Percentiles rank a stretch among this genome's conserved stretches.
These are phyloP conservation scores for Xylariaceae sp. DNA, from an alignment of 2,329 filamentous ascomycete species.

Conservation along the genomic window DNA sequence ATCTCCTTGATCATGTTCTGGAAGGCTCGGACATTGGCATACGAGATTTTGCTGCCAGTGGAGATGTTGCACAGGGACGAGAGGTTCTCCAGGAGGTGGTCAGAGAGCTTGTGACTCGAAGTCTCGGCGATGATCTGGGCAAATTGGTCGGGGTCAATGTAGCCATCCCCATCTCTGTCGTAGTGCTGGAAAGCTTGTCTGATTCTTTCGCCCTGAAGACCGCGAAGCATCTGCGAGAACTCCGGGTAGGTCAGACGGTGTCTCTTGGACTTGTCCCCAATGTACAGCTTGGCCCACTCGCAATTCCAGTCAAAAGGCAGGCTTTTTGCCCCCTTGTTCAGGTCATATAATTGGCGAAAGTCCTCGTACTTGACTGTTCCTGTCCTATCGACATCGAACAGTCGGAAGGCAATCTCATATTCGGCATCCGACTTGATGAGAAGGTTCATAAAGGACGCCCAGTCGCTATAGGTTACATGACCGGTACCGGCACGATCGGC, in stretches of 20 bases:
- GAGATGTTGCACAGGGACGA: conserved; percentile 93
- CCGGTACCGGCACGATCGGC: conserved; percentile 73
- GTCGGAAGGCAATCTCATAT: conserved; percentile 95
- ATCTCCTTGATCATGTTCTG: conserved; percentile 97
- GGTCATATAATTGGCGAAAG: conserved; percentile 76
- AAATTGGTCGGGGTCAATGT: conserved; percentile 92
- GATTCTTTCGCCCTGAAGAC: conserved; percentile 90
- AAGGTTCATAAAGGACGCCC: conserved; percentile 89
- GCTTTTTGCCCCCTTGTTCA: conserved; percentile 76
- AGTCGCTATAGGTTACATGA: conserved; percentile 73
- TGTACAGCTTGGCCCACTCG: conserved; percentile 92
- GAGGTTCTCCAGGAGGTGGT: conserved; percentile 87
- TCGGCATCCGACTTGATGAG: conserved; percentile 92
- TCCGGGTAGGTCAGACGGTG: conserved; percentile 92
- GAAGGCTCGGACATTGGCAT: conserved; percentile 94
- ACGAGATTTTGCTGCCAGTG: conserved; percentile 85
- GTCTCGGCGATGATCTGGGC: conserved; percentile 94
- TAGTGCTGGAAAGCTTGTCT: conserved; percentile 90
- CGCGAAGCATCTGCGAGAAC: conserved; percentile 96
- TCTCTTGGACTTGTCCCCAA: conserved; percentile 77
- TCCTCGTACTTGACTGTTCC: conserved; percentile 85
- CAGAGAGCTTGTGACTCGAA: conserved; percentile 89
- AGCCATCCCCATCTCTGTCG: conserved; percentile 87
- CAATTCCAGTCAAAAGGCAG: conserved; percentile 97
- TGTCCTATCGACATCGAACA: conserved; percentile 81